Evolutionary conservation across 768 basidiomycete species (phyloP), one percentile per base, ranked within the genome.

Genomic region (Leucosporidium yakuticum): DNA sequence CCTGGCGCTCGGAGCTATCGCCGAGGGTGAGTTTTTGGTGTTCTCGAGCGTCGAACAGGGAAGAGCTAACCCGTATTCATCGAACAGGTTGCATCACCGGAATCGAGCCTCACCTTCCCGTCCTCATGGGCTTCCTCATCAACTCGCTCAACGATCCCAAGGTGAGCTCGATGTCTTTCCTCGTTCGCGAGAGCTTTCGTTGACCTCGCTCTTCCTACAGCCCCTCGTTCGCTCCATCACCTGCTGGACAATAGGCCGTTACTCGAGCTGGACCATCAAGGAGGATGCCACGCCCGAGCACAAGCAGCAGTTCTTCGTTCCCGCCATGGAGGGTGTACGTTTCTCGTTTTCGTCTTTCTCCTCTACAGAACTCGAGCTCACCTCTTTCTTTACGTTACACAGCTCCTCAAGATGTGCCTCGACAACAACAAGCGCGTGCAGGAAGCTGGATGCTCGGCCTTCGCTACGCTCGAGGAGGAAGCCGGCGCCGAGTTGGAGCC

Each of bases 371-470:
- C 58, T 19, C 32, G 23, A 25, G 14, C 39, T 25, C 15, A 39
- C 12, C 27, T 25, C 27, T 44, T 23, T 50, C 32, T 32, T 21
- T 21, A 36, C 25, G 53, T 4, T n/a, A 31, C 27, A 20, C 73
- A 98, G 95, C 86, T 99, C 58, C 86, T 99, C 67, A 87, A 91
- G 63, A 97, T 95, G 90, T 93, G 97, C 23, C 81, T 98, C 61
- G 96, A 99, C 78, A 90, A 91, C 79, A 98, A 99, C 81, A 98
- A 99, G 80, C 89, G 93, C 31, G 96, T 99, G 1, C 96, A 99
- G 81, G 96, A 99, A 80, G 96, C 96, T 6, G 96, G 96, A 14
- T 99, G 96, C 80, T 94, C 91, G 71, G 96, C 96, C 1, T 98
- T 99, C 76, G 96, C 96, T 19, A 98, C 96, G 21, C 84, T 98